Percentiles rank a stretch among this genome's conserved stretches.
Conservation (phyloP, 768 basidiomycete genomes). For the Pholiota conissans region DNA sequence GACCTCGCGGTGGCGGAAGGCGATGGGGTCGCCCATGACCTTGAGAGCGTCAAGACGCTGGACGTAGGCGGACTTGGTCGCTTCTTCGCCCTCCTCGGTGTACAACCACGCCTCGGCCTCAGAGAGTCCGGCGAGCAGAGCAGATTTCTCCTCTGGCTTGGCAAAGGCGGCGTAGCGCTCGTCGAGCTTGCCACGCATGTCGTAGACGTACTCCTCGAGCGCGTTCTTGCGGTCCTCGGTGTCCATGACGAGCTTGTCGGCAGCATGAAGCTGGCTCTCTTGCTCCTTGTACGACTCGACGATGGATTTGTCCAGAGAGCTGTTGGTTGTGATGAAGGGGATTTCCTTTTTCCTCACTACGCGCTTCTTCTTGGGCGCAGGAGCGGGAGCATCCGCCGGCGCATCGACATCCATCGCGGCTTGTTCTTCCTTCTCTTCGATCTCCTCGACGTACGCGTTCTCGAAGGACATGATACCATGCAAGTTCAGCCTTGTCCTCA, state of each 20-base stretch:
- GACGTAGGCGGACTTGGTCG: slow-evolving; percentile 94
- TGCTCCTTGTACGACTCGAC: slow-evolving; percentile 73
- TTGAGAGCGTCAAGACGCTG: slow-evolving; percentile 81
- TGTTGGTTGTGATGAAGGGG: slow-evolving; percentile 63
- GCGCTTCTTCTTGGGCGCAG: slow-evolving; percentile 82
- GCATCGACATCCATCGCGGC: slow-evolving; percentile 64
- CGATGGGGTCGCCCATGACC: slow-evolving; percentile 83
- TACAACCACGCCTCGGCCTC: slow-evolving; percentile 97
- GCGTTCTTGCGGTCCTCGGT: slow-evolving; percentile 99
- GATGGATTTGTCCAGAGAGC: slow-evolving; percentile 61
- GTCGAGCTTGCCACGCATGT: slow-evolving; percentile 90
- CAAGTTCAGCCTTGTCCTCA: slow-evolving; percentile 85
- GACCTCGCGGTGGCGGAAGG: slow-evolving; percentile 76
- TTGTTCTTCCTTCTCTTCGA: slow-evolving; percentile 74
- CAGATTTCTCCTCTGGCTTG: slow-evolving; percentile 72
- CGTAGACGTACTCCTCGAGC: slow-evolving; percentile 98
- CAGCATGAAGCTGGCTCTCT: slow-evolving; percentile 86
- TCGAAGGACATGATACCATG: slow-evolving; percentile 91
- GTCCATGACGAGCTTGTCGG: slow-evolving; percentile 96
- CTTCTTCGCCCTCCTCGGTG: slow-evolving; percentile 95
- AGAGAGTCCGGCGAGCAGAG: slow-evolving; percentile 65
- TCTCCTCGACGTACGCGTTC: slow-evolving; percentile 79
- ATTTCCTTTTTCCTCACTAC: slow-evolving; percentile 83
- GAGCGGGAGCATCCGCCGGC: slow-evolving; percentile 32
- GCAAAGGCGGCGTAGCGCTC: slow-evolving; percentile 81